Base-by-base conservation (phyloP, 495 filamentous ascomycete species). In the Annulohypoxylon stygium region DNA sequence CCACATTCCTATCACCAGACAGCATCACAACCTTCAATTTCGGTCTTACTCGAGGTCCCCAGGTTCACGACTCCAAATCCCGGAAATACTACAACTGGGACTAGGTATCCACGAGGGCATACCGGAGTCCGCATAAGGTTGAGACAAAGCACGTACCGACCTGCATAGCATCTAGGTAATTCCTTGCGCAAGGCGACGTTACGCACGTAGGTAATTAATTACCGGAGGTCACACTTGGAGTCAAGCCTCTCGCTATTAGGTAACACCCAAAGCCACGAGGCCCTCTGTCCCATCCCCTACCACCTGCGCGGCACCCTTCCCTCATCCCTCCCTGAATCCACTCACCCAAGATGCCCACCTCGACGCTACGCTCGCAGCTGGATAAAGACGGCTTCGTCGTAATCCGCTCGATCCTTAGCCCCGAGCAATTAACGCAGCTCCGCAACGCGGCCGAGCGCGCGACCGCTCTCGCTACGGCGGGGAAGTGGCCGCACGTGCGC, bases 401-500 rank as follows among this genome's bases (percentile, higher is more conserved):
- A n/a, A 59, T 84, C 61, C 79, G 67, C 50, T 81, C 80, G 48
- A 23, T 83, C 61, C 75, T 84, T 53, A 14, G 39, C 65, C 48
- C 76, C n/a, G 0, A 37, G 14, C 65, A 81, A 10, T 67, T 83
- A 0, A 0, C 75, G 10, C 39, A 18, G 11, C 90, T 93, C 73
- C 89, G 88, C 77, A 61, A 74, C 69, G 88, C 88, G 50, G 86
- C 88, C 48, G 65, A 76, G n/a, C 73, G 82, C 69, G 83, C 87
- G 20, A 89, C 88, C 45, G 73, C 79, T 14, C 82, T 86, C 61
- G 89, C 92, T 41, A 86, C 89, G 68, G 61, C 82, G 7, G 92
- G 92, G 33, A 41, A 81, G 55, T 96, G 93, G 93, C 92, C 91
- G 12, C 86, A 92, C 83, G 88, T 96, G 80, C 90, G 93, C 75